Evolutionary conservation across 1,139 yeast genomes (phyloP).

Genomic region (Pneumocystis jirovecii): DNA sequence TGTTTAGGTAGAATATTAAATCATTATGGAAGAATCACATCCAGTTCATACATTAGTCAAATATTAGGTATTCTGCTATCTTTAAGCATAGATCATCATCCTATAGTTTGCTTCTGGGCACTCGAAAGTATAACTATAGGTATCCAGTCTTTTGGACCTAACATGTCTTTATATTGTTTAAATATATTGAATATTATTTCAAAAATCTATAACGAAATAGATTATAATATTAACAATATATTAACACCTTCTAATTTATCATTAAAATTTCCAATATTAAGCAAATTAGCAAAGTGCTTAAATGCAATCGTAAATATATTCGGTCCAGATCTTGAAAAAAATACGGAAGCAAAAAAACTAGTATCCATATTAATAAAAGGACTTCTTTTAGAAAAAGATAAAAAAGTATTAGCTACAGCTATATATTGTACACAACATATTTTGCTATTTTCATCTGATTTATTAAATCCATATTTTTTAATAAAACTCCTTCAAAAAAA

Average conservation of each 20-base stretch:
- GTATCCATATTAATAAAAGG: neutral
- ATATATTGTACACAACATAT: constrained; percentile 22
- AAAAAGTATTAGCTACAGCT: constrained; percentile 23
- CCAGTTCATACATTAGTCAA: constrained; percentile 26
- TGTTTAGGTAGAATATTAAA: constrained; percentile 47
- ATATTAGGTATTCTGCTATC: constrained; percentile 47
- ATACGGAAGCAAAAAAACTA: constrained; percentile 19
- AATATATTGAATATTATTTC: constrained; percentile 36
- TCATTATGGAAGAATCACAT: constrained; percentile 31
- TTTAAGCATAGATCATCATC: constrained; percentile 66
- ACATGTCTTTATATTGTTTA: constrained; percentile 30
- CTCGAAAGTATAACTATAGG: constrained; percentile 43
- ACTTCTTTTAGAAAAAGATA: constrained; percentile 17
- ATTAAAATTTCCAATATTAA: constrained; percentile 28
- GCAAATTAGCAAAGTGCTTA: constrained; percentile 30
- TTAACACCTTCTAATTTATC: constrained; percentile 36
- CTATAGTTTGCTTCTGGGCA: constrained; percentile 62
- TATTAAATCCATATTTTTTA: constrained; percentile 19
- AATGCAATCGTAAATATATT: constrained; percentile 31
- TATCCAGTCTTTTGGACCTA: constrained; percentile 41
- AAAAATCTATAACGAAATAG: constrained; percentile 35
- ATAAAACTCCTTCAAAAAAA: constrained; percentile 19
- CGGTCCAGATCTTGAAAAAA: constrained; percentile 36
- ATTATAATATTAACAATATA: constrained; percentile 37
- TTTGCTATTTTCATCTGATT: constrained; percentile 21